Base-by-base conservation (phyloP, 371 early-diverging fungal species). In the Basidiobolus meristosporus region DNA sequence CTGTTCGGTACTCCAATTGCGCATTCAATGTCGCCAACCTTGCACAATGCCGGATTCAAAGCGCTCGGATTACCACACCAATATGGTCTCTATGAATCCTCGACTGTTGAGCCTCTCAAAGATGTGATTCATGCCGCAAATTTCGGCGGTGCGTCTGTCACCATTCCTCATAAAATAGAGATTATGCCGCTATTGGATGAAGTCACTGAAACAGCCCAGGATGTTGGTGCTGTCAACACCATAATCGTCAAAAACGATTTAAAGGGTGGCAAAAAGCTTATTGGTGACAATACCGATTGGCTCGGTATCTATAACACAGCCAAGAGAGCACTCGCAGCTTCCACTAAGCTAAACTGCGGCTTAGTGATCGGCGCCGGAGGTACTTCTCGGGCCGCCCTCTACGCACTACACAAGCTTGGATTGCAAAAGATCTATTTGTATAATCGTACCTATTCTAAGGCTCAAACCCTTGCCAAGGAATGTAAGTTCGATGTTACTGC, bases 321-420 rank as follows among this genome's bases (percentile, higher is more conserved):
- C n/a, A 31, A 9, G 31, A 4, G 18, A 12, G 6, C 34, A 4
- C 3, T 34, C 12, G 7, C 5, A 34, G 7, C 18, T 5, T 7
- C 34, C 14, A 7, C 34, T 5, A 34, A 14, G 36, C n/a, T n/a
- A 18, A 22, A 15, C 3, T 15, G 39, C 17, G 63, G 90, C 7
- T 67, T 89, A 21, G 83, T 96, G 2, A 66, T 96, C 41, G 97
- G 97, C n/a, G 92, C 89, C 6, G 97, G 97, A 34, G 97, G 97
- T 10, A 96, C 97, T 2, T 70, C 90, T 2, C 68, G 93, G 22
- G 97, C 97, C 0, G 95, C 87, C 5, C 57, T 87, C 18, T 90
- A 79, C 49, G 88, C 95, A 0, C 59, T 91, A 29, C 57, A 83
- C 48, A 58, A 70, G 38, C 60, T 91, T 40, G 81, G 82, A 3